Percentiles rank a stretch among this genome's conserved stretches.
Conservation (phyloP, 2,329 filamentous ascomycete species). For the Aspergillus sp. region DNA sequence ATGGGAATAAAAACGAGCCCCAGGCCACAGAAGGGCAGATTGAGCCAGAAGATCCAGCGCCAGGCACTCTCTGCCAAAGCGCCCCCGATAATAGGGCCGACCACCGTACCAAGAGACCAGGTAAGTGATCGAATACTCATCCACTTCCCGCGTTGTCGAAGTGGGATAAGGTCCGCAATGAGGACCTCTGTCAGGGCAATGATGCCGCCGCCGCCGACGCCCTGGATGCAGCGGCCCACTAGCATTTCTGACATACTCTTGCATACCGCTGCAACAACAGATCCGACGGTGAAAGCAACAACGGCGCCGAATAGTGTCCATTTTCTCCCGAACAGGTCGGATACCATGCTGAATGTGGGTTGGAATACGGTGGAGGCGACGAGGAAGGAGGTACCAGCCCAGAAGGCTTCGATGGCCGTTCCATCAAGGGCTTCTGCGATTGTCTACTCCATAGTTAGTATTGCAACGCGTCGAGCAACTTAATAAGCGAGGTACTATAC, state of each 20-base stretch:
- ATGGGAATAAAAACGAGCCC: no score
- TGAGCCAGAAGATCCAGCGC: no score
- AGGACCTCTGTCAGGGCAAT: background rate
- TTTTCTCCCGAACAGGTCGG: no score
- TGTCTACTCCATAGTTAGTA: no score
- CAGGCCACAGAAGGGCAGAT: no score
- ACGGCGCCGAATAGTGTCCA: background rate
- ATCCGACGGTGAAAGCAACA: background rate
- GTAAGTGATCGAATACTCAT: background rate
- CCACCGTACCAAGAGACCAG: background rate
- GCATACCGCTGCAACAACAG: background rate
- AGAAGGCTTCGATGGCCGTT: no score
- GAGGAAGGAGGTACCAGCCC: no score
- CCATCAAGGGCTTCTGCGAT: no score
- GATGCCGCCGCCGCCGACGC: background rate
- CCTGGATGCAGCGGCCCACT: background rate
- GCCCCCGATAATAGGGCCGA: background rate
- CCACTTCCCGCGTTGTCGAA: slow-evolving; percentile 1
- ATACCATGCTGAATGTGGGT: no score
- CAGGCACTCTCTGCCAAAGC: background rate
- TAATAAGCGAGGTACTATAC: background rate
- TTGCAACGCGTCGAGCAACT: no score
- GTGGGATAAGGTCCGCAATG: background rate
- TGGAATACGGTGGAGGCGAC: no score
- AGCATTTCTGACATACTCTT: background rate